A percentile compares a stretch with the other conserved stretches of the same genome.
phyloP scores from a whole-genome alignment of 805 yeast species.

The Saccharomycopsis fermentans region DNA sequence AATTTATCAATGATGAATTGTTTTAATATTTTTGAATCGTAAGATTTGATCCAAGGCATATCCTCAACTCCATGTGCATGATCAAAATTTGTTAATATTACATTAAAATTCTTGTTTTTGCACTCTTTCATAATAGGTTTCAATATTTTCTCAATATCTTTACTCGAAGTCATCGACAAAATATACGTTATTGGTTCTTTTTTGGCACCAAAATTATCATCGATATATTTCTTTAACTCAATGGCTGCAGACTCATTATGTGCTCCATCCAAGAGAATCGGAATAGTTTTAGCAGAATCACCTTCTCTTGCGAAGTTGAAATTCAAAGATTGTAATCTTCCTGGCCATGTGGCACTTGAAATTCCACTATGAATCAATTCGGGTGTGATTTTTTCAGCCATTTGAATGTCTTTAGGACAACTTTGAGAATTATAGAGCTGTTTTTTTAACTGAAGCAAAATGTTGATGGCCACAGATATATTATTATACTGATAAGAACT shows the following conservation, averaged over 20 bases:
- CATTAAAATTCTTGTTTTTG: slow-evolving; percentile 26
- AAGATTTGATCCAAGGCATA: slow-evolving; percentile 86
- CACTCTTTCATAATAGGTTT: slow-evolving; percentile 33
- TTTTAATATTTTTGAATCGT: slow-evolving; percentile 27
- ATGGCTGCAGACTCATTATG: slow-evolving; percentile 81
- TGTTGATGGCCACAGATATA: slow-evolving; percentile 53
- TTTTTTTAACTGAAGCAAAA: slow-evolving; percentile 33
- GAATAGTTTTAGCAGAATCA: slow-evolving; percentile 18
- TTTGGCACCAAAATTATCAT: slow-evolving; percentile 18
- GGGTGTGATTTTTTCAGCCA: slow-evolving; percentile 24
- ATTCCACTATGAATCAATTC: slow-evolving; percentile 43
- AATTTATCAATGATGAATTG: slow-evolving; percentile 19
- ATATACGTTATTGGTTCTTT: slow-evolving; percentile 36
- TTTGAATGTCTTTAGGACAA: slow-evolving; percentile 19
- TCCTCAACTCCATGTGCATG: slow-evolving; percentile 46
- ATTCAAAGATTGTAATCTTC: slow-evolving; percentile 55
- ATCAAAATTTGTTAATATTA: slow-evolving; percentile 56
- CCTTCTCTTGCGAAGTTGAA: slow-evolving; percentile 23
- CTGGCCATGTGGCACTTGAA: slow-evolving; percentile 64
- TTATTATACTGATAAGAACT: slow-evolving; percentile 67
- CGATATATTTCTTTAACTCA: slow-evolving; percentile 52
- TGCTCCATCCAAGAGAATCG: slow-evolving; percentile 75
- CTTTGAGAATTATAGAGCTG: slow-evolving; percentile 4
- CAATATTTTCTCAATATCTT: slow-evolving; percentile 45
- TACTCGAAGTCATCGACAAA: slow-evolving; percentile 68